These are phyloP conservation scores for Plantago elongata DNA, from an alignment of 257 asterid species.

Conservation along the genomic window DNA sequence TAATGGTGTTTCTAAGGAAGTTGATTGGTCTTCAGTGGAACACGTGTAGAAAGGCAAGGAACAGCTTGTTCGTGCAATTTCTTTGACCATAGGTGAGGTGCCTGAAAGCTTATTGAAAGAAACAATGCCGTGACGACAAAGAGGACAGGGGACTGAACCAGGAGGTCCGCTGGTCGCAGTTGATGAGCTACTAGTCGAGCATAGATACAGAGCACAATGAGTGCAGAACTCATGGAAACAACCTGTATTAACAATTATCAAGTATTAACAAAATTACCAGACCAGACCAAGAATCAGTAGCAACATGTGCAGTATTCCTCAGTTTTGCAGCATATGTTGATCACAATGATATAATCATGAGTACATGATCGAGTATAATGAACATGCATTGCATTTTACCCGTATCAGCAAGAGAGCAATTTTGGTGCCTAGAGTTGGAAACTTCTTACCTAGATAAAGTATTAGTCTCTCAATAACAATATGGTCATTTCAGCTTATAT, in stretches of 20 bases:
- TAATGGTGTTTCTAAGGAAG: conserved; percentile 49
- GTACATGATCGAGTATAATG: too few species aligned
- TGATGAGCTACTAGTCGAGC: conserved; percentile 59
- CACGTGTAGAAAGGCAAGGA: conserved; percentile 66
- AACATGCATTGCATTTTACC: too few species aligned
- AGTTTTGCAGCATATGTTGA: too few species aligned
- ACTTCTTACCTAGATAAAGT: too few species aligned
- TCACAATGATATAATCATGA: too few species aligned
- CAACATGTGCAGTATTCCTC: too few species aligned
- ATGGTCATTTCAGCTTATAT: too few species aligned
- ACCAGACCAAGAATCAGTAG: too few species aligned
- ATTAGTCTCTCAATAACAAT: too few species aligned
- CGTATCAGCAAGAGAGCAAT: too few species aligned
- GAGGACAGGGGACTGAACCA: conserved; percentile 78
- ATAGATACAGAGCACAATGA: conserved; percentile 69
- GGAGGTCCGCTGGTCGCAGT: conserved; percentile 48
- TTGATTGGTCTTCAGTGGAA: conserved; percentile 38
- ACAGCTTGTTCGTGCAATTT: conserved; percentile 40
- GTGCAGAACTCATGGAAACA: conserved; percentile 88
- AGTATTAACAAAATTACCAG: too few species aligned
- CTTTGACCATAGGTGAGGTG: conserved; percentile 45
- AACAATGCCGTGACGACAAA: conserved; percentile 77
- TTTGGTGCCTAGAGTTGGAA: too few species aligned
- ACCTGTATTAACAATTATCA: conserved; percentile 33
- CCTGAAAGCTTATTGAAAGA: conserved; percentile 57